A percentile compares a stretch with the other conserved stretches of the same genome.
These are phyloP conservation scores for Hawksworthiomyces lignivorus DNA, from an alignment of 2,329 filamentous ascomycete genomes.

Conservation along the genomic window DNA sequence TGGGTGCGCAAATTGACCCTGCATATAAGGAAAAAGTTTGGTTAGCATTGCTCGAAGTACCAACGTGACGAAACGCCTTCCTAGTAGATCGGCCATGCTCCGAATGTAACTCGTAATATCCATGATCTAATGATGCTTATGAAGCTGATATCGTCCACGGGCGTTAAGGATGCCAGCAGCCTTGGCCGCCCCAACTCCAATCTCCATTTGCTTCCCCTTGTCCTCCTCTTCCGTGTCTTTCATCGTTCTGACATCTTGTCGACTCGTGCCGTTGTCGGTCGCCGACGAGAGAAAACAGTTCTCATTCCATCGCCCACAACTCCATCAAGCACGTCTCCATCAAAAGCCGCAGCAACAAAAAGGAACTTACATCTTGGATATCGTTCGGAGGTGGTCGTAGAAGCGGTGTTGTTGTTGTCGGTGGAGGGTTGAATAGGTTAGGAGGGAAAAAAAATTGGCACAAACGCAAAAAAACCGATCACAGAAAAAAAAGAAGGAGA, in stretches of 20 bases:
- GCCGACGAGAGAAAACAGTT: neutral
- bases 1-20: conserved; percentile 99
- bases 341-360: conserved; percentile 8
- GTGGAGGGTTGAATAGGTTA: conserved; percentile 3
- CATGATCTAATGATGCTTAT: no score
- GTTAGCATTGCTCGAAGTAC: no score
- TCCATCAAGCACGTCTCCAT: conserved; percentile 1
- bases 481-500: conserved; percentile 7
- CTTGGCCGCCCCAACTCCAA: no score
- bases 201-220: no score
- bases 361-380: conserved; percentile 14
- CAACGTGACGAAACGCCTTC: no score
- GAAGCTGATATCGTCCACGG: no score
- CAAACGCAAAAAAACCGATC: conserved; percentile 5
- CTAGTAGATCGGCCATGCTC: neutral
- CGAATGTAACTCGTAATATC: no score
- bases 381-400: conserved; percentile 11
- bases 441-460: conserved; percentile 8
- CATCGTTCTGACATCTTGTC: neutral
- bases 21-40: conserved; percentile 28
- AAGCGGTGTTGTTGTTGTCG: conserved; percentile 9
- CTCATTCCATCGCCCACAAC: conserved; percentile 1
- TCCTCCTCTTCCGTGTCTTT: no score
- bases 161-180: no score
- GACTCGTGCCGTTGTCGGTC: neutral